Base-by-base conservation (phyloP, 192 early-diverging fungal genomes). In the Entomortierella parvispora region DNA sequence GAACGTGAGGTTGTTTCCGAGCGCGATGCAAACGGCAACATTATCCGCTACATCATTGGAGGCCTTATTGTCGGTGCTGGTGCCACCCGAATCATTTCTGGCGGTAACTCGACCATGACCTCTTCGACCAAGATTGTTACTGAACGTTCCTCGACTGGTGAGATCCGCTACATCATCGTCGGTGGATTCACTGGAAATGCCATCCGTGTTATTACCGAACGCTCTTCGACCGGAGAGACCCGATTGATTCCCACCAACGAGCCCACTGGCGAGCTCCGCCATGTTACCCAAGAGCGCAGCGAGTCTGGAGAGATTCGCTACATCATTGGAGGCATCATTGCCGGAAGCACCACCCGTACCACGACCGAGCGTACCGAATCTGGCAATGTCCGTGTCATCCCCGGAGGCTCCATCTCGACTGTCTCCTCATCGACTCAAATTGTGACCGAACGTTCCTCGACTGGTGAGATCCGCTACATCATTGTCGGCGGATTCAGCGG, bases 31-130 rank as follows among this genome's bases (percentile, higher is more conserved):
- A 46, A 63, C 40, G 72, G 72, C 17, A 57, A 68, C 48, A n/a
- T n/a, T n/a, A 68, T 68, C 54, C 72, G 72, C 40, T 77, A 77
- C 55, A 68, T 77, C 40, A 77, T 77, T 47, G 72, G 72, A 55
- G 65, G 72, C 10, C 11, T 77, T 10, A 66, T 77, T 53, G 64
- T 52, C 49, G 65, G 63, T 8, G 65, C 63, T 37, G 32, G 52
- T 46, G 70, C 50, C 23, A 57, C 59, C 22, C 55, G 37, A 2
- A 64, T 63, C 37, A 60, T 65, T 42, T 50, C 55, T 18, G 57
- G 37, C 23, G 54, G 55, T 40, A 68, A 57, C 31, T 62, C 65
- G 1, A 68, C 57, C 48, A 31, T 60, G 7, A 61, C 71, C 46
- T 62, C 71, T 20, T 76, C 72, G 33, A 77, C 65, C 66, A 65